Evolutionary conservation across 2,329 filamentous ascomycete genomes (phyloP), one percentile per base, ranked within the genome.

Genomic region (Penicillium sp.): DNA sequence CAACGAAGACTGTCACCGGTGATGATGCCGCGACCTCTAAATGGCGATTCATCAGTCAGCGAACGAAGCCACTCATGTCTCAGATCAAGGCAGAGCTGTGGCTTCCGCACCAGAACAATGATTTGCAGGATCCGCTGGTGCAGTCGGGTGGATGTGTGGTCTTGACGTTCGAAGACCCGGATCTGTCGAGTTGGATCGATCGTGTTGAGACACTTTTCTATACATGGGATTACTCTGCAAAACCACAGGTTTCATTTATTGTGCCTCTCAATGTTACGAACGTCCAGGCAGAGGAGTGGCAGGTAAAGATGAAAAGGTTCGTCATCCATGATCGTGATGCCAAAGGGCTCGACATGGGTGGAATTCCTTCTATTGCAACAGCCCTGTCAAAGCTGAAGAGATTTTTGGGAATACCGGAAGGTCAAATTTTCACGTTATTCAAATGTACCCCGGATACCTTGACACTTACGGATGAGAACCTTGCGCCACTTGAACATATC

Each of bases 11-110:
- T 22, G 12, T 24, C 30, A 38, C 17, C 33, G 19, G 50, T 19
- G 19, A 53, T 10, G 50, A 53, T 15, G n/a, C 30, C n/a, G 50
- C 10, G 15, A 19, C 22, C 26, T 51, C 54, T 5, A 61, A 62
- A 42, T 71, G 69, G 69, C 63, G 65, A n/a, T 69, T 70, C 10
- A 68, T 71, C 60, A 69, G 68, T 47, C 69, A 71, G 55, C 68
- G 69, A 22, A 70, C 69, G 2, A 70, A 70, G 37, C 69, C 69
- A 5, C 30, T 35, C 12, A 71, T 71, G 69, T 62, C 68, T 1
- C 63, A 47, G 30, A 67, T 71, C 28, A 57, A 58, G 45, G 64
- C 62, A 6, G 65, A 70, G 33, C 12, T 53, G 12, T 53, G 50
- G 30, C 22, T 53, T 35, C 30, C 50, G 19, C 50, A 38, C 17